These are phyloP conservation scores for Plicaturopsis crispa DNA, from an alignment of 768 basidiomycete species.

Conservation along the genomic window DNA sequence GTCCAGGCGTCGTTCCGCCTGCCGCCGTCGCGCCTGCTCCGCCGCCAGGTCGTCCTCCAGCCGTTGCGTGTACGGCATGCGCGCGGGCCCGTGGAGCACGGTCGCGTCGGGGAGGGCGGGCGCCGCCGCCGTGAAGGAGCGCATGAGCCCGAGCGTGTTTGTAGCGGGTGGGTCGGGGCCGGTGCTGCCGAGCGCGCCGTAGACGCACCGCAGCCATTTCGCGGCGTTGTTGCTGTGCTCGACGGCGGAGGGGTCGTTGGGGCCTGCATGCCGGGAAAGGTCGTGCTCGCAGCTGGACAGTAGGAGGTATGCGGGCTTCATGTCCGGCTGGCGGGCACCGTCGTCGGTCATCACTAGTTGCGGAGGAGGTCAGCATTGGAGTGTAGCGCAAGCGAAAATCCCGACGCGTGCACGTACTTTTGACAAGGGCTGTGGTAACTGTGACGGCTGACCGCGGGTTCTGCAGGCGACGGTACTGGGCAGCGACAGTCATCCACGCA, in stretches of 20 bases:
- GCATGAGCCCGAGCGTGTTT: conserved; percentile 1
- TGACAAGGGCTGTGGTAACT: conserved; percentile 37
- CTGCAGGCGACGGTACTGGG: conserved; percentile 43
- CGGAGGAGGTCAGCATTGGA: conserved; percentile 1
- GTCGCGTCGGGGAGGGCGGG: conserved; percentile 29
- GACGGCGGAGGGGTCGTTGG: conserved; percentile 17
- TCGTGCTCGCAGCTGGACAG: conserved; percentile 49
- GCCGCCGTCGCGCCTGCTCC: conserved; percentile 29
- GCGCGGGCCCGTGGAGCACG: conserved; percentile 18
- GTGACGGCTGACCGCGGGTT: conserved; percentile 35
- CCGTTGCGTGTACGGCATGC: conserved; percentile 34
- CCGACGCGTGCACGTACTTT: conserved; percentile 26
- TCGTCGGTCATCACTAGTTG: conserved; percentile 36
- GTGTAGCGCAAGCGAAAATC: conserved; percentile 4
- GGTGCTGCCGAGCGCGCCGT: conserved; percentile 23
- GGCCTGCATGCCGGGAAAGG: conserved; percentile 24
- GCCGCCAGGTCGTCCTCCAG: conserved; percentile 30
- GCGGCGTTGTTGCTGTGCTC: conserved; percentile 33
- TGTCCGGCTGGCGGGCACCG: conserved; percentile 25
- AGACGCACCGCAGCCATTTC: conserved; percentile 41
- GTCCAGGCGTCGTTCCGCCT: conserved; percentile 25
- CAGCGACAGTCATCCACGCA: conserved; percentile 50
- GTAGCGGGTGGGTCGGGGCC: conserved; percentile 1
- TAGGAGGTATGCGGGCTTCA: conserved; percentile 45
- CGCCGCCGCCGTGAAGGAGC: conserved; percentile 24